These are phyloP conservation scores for Tympanopsis confertula DNA, from an alignment of 2,329 filamentous ascomycete species.

Conservation along the genomic window DNA sequence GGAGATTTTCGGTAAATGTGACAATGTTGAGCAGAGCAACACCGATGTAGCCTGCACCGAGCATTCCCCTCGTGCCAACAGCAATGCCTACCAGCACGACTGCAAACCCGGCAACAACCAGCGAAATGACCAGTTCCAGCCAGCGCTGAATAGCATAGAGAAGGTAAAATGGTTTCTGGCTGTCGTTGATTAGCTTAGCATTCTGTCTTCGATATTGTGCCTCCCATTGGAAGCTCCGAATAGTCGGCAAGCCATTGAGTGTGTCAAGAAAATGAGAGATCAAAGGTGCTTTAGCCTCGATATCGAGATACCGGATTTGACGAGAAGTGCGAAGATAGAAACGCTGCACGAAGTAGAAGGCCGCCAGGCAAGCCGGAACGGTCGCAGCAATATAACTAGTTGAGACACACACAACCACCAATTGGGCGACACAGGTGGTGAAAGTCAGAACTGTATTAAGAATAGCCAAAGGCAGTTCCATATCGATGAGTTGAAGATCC, in stretches of 20 bases:
- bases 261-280: constrained; percentile 39
- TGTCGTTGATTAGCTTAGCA: constrained; percentile 17
- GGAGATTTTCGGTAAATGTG: constrained; percentile 13
- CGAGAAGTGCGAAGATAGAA: constrained; percentile 43
- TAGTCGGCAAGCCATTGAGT: constrained; percentile 30
- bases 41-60: constrained; percentile 16
- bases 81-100: constrained; percentile 20
- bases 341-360: constrained; percentile 32
- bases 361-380: constrained; percentile 26
- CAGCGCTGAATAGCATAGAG: constrained; percentile 18
- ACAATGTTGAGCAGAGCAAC: constrained; percentile 18
- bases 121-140: constrained; percentile 23
- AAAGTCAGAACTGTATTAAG: constrained; percentile 9
- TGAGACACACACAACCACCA: constrained; percentile 28
- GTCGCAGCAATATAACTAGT: constrained; percentile 28
- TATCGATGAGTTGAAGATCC: too few species aligned
- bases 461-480: constrained; percentile 10
- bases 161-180: constrained; percentile 20
- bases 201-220: constrained; percentile 21
- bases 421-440: constrained; percentile 28
- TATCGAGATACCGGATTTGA: constrained; percentile 33
- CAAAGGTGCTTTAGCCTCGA: constrained; percentile 35
- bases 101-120: constrained; percentile 22
- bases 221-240: constrained; percentile 38
- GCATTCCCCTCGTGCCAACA: constrained; percentile 15